A percentile compares a stretch with the other conserved stretches of the same genome.
phyloP scores from a whole-genome alignment of 2,329 filamentous ascomycete species.

The Sporothrix brasiliensis region DNA sequence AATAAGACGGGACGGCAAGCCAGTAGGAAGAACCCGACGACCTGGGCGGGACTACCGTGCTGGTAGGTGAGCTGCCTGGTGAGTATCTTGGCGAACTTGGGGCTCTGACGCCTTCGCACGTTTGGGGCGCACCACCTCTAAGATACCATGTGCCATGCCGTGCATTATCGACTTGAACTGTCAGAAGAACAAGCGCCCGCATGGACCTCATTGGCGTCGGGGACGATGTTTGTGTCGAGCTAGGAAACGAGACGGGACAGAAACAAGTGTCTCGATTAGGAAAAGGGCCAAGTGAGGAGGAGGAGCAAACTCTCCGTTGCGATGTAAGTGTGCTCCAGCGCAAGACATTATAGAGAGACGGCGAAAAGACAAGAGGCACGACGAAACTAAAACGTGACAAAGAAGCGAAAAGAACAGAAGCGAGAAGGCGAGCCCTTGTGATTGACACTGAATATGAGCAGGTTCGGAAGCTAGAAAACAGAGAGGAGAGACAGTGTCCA shows the following conservation, averaged over 20 bases:
- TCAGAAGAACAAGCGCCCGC: not conserved
- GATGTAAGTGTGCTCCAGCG: not conserved
- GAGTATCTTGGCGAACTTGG: slow-evolving; percentile 4
- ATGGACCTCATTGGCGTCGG: slow-evolving; percentile 5
- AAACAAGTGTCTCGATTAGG: not conserved
- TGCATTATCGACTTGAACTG: not conserved
- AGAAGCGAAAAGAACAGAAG: not conserved
- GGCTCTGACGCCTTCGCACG: slow-evolving; percentile 1
- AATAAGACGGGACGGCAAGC: not conserved
- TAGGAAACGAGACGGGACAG: not conserved
- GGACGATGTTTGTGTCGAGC: slow-evolving; percentile 19
- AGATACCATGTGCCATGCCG: not conserved
- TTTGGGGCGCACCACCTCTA: not conserved
- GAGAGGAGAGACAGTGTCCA: not conserved
- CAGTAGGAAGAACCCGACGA: not conserved
- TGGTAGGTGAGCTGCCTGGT: not conserved
- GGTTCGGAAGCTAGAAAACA: not conserved
- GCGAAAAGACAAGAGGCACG: not conserved
- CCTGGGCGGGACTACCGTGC: not conserved
- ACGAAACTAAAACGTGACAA: not conserved
- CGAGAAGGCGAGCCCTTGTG: not conserved
- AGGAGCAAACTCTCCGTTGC: not conserved
- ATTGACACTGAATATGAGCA: not conserved
- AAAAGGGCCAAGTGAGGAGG: not conserved
- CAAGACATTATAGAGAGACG: too few species aligned